phyloP scores from a whole-genome alignment of 805 yeast genomes.

The Pichia gijzeniarum region DNA sequence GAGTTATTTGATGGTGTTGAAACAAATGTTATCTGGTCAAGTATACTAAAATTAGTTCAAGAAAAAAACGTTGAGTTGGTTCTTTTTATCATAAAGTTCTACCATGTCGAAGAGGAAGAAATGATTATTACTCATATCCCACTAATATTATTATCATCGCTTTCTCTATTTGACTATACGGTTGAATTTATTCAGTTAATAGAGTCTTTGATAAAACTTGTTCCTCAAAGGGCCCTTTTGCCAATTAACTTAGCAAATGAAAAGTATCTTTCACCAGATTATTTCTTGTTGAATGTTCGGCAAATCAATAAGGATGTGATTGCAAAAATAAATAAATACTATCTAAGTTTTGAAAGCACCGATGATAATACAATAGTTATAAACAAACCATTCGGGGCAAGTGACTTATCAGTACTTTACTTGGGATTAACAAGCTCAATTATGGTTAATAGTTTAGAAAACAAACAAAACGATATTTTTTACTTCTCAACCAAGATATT shows the following conservation, averaged over 20 bases:
- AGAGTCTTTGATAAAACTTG: slow-evolving; percentile 39
- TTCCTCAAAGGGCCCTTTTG: slow-evolving; percentile 59
- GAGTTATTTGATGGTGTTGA: slow-evolving; percentile 84
- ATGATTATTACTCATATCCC: slow-evolving; percentile 76
- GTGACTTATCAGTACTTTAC: slow-evolving; percentile 38
- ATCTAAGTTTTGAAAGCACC: slow-evolving; percentile 4
- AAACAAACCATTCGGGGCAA: slow-evolving; percentile 34
- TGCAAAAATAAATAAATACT: slow-evolving; percentile 16
- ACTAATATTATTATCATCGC: slow-evolving; percentile 42
- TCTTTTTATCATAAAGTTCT: slow-evolving; percentile 53
- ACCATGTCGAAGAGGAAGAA: slow-evolving; percentile 81
- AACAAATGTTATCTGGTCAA: slow-evolving; percentile 69
- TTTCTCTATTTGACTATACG: slow-evolving; percentile 31
- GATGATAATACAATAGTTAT: not conserved
- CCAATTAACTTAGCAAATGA: slow-evolving; percentile 42
- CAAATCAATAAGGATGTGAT: slow-evolving; percentile 12
- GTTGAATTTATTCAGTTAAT: slow-evolving; percentile 36
- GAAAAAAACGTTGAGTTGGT: slow-evolving; percentile 41
- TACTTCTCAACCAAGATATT: slow-evolving; percentile 32
- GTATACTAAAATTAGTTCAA: slow-evolving; percentile 41
- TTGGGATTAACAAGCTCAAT: slow-evolving; percentile 29
- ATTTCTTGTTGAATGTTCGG: slow-evolving; percentile 2
- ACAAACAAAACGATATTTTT: slow-evolving; percentile 18
- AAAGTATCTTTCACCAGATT: slow-evolving; percentile 8
- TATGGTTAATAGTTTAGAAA: slow-evolving; percentile 12